Evolutionary conservation across 305 asterid genomes (phyloP), one percentile per base, ranked within the genome.

Genomic region (Caryopteris hybrid): DNA sequence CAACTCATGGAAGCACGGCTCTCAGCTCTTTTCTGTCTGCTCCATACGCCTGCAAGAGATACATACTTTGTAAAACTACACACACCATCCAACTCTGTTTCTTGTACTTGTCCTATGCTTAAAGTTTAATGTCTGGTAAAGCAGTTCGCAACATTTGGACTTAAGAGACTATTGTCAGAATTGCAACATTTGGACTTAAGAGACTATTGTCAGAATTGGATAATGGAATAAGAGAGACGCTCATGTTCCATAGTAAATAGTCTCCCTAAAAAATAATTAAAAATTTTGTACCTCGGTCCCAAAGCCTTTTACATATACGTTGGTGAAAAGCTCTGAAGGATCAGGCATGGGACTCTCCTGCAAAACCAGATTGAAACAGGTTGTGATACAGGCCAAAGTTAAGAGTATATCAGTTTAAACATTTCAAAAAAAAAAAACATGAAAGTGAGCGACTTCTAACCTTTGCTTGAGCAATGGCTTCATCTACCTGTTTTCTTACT

Each of bases 261-360:
- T 31, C 43, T 17, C 64, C 43, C 18, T n/a, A 38, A 64, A 54
- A 47, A 36, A 39, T 39, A 71, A 59, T 38, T 48, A 47, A 70
- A 52, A 55, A 9, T 22, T 47, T 17, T 79, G 54, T 93, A 93
- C 99, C 99, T 93, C 96, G 61, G 71, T 79, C 72, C 97, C 99
- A 1, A 57, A 72, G 72, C 96, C 97, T 87, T 90, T 93, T 71
- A 81, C 90, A 64, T 93, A 93, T 62, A 90, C 80, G 68, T 93
- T 93, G 8, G 92, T 84, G 65, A 93, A 93, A 69, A 93, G 90
- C 77, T 90, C 96, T n/a, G 97, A 88, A 45, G 99, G 83, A 55
- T 93, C 99, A 42, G 97, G 99, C 85, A 87, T 52, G 48, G 96
- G 78, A 72, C 92, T 75, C 90, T 90, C 98, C 98, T 88, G 95